Evolutionary conservation across 2,329 filamentous ascomycete species (phyloP).

Genomic region (Calonectria leucothoes): DNA sequence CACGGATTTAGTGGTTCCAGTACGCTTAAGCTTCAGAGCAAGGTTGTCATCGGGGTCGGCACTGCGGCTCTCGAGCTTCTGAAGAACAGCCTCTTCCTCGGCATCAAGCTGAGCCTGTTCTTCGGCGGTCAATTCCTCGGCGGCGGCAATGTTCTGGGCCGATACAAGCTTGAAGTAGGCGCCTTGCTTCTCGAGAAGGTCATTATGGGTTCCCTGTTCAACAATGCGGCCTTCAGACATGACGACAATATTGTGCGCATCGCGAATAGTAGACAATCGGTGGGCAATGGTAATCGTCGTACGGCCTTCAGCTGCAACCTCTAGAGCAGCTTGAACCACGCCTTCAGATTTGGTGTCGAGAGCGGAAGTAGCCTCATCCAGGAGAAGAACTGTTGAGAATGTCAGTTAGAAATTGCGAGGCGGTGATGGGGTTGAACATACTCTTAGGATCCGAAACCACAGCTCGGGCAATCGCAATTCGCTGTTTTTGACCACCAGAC

Average conservation of each 20-base stretch:
- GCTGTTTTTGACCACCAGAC: slow-evolving; percentile 95
- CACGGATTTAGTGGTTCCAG: slow-evolving; percentile 66
- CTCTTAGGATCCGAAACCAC: slow-evolving; percentile 90
- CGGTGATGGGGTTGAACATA: slow-evolving; percentile 44
- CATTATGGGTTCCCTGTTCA: slow-evolving; percentile 90
- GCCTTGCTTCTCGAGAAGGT: slow-evolving; percentile 75
- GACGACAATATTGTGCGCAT: slow-evolving; percentile 95
- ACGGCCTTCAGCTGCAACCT: slow-evolving; percentile 84
- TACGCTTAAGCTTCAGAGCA: slow-evolving; percentile 66
- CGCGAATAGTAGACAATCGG: slow-evolving; percentile 91
- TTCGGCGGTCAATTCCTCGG: slow-evolving; percentile 64
- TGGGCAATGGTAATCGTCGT: slow-evolving; percentile 98
- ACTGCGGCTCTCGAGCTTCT: background rate
- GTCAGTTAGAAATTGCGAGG: slow-evolving; percentile 15
- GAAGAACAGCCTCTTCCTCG: slow-evolving; percentile 59
- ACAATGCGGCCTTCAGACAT: slow-evolving; percentile 88
- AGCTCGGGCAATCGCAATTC: slow-evolving; percentile 92
- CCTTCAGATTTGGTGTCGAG: slow-evolving; percentile 96
- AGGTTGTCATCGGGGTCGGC: slow-evolving; percentile 74
- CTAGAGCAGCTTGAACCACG: slow-evolving; percentile 91
- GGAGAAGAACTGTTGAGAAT: slow-evolving; percentile 71
- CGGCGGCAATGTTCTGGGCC: slow-evolving; percentile 82
- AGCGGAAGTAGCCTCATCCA: slow-evolving; percentile 95
- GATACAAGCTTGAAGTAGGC: slow-evolving; percentile 89
- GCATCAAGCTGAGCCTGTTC: slow-evolving; percentile 63